Conservation (phyloP, 768 basidiomycete species). For the Agrocybe pediades region DNA sequence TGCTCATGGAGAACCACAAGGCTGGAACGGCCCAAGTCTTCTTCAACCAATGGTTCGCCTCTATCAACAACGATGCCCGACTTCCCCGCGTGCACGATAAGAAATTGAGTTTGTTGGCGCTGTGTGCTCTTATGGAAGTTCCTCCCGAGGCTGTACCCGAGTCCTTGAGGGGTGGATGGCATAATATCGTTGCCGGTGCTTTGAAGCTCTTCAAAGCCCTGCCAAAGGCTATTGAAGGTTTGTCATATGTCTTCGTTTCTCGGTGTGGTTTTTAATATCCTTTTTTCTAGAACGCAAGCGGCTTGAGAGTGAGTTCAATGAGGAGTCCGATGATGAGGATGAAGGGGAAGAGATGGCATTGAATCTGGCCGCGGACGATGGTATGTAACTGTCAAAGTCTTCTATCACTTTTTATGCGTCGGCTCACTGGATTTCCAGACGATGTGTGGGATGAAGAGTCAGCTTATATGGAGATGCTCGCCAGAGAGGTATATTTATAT, state of each 20-base stretch:
- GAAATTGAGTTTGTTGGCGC: conserved; percentile 75
- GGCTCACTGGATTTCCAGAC: conserved; percentile 40
- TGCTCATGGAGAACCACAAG: conserved; percentile 65
- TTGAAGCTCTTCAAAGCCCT: conserved; percentile 77
- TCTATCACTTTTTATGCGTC: background rate
- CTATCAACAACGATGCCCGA: conserved; percentile 58
- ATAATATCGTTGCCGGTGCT: conserved; percentile 67
- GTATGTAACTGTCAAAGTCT: conserved; percentile 34
- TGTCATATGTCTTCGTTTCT: conserved; percentile 11
- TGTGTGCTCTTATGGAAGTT: conserved; percentile 79
- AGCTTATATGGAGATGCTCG: conserved; percentile 84
- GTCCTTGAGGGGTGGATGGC: conserved; percentile 70
- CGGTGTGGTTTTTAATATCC: background rate
- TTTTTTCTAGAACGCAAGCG: conserved; percentile 56
- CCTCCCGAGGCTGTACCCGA: conserved; percentile 57
- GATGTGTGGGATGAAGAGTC: conserved; percentile 93
- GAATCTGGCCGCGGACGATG: conserved; percentile 71
- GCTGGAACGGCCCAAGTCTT: conserved; percentile 70
- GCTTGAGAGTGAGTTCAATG: conserved; percentile 50
- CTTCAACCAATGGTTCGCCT: conserved; percentile 84
- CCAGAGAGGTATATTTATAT: conserved; percentile 61
- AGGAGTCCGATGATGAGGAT: conserved; percentile 44
- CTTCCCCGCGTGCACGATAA: conserved; percentile 91
- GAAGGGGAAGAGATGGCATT: conserved; percentile 55
- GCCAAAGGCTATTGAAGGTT: conserved; percentile 76